phyloP scores from a whole-genome alignment of 2,329 filamentous ascomycete species.

The Diaporthe sp. region DNA sequence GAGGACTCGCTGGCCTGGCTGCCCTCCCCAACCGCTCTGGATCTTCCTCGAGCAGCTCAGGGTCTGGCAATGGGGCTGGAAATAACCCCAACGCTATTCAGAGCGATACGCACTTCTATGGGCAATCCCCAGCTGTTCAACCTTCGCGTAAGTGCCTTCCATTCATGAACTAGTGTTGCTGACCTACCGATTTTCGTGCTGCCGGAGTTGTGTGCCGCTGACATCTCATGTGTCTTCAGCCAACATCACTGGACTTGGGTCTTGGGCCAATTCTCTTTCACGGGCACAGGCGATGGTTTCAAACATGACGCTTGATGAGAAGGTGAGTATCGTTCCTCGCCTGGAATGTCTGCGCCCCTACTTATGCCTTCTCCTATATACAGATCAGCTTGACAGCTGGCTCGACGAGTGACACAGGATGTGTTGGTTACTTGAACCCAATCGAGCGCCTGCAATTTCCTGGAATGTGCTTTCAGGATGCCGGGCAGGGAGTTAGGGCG shows the following conservation, averaged over 20 bases:
- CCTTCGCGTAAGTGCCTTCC: slow-evolving; percentile 61
- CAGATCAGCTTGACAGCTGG: slow-evolving; percentile 82
- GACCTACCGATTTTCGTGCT: no score
- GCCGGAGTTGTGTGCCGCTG: slow-evolving; percentile 11
- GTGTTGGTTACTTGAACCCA: slow-evolving; percentile 60
- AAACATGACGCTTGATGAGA: slow-evolving; percentile 82
- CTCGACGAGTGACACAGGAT: slow-evolving; percentile 67
- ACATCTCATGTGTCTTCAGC: slow-evolving; percentile 50
- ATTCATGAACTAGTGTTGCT: background rate
- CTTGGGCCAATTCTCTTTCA: slow-evolving; percentile 77
- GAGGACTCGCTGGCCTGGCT: slow-evolving; percentile 52
- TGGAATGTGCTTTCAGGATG: slow-evolving; percentile 61
- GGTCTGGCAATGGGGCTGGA: slow-evolving; percentile 24
- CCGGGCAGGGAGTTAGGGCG: slow-evolving; percentile 59
- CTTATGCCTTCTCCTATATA: slow-evolving; percentile 12
- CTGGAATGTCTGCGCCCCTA: background rate
- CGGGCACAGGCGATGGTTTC: slow-evolving; percentile 79
- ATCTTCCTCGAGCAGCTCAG: slow-evolving; percentile 5
- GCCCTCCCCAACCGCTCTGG: slow-evolving; percentile 46
- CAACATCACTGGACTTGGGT: slow-evolving; percentile 70
- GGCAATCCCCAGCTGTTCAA: slow-evolving; percentile 64
- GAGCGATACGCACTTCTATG: slow-evolving; percentile 63
- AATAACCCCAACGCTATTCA: slow-evolving; percentile 50
- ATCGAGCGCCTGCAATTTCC: slow-evolving; percentile 57
- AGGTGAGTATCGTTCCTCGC: slow-evolving; percentile 57